Evolutionary conservation across 1,284 basidiomycete species (phyloP).

Genomic region (Athelia psychrophila): DNA sequence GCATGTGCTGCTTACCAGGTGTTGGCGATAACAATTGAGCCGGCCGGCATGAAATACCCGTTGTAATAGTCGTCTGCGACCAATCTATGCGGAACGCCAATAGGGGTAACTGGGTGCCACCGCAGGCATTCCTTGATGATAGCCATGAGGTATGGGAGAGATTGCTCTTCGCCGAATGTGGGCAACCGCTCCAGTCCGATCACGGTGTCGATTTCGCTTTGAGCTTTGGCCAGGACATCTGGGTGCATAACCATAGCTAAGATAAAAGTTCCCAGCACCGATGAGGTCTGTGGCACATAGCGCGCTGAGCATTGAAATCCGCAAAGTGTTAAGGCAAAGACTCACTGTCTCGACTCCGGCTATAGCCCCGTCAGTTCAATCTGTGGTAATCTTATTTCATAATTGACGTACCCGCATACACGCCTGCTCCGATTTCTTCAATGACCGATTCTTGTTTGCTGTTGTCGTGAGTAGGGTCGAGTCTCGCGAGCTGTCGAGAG

Average conservation of each 20-base stretch:
- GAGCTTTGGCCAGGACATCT: constrained; percentile 37
- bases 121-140: constrained; percentile 41
- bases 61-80: constrained; percentile 22
- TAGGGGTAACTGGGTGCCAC: constrained; percentile 28
- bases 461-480: neutral
- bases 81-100: constrained; percentile 26
- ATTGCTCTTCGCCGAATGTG: constrained; percentile 36
- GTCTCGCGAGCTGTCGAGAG: neutral
- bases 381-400: neutral
- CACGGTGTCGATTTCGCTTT: constrained; percentile 42
- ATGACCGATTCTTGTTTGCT: neutral
- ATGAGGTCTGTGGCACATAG: constrained; percentile 28
- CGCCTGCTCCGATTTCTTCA: neutral
- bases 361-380: neutral
- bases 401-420: neutral
- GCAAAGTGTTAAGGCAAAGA: neutral
- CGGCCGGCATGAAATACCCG: constrained; percentile 22
- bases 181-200: constrained; percentile 39
- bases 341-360: constrained; percentile 21
- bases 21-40: constrained; percentile 10
- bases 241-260: constrained; percentile 44
- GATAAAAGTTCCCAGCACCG: constrained; percentile 36
- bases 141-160: constrained; percentile 45
- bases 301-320: neutral
- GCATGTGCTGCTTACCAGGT: constrained; percentile 5